Percentiles rank a stretch among this genome's conserved stretches.
Conservation (phyloP, 495 filamentous ascomycete species). For the Bryoglossum gracile region DNA sequence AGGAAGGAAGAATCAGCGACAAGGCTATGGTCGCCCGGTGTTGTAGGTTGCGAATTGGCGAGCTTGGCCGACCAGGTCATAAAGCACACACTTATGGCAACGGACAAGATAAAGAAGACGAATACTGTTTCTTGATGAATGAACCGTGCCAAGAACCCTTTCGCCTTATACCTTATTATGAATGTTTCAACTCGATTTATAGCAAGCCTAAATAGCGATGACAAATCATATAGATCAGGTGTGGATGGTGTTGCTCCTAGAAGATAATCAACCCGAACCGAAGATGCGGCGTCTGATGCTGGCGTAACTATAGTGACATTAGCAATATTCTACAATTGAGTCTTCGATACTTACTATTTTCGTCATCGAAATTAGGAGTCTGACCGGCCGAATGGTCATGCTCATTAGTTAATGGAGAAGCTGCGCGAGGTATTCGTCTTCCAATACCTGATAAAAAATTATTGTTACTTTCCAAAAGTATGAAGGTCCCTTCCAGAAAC, state of each 20-base stretch:
- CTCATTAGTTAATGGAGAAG: conserved; percentile 1
- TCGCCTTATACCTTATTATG: not conserved
- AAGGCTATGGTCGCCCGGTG: not conserved
- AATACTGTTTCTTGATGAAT: conserved; percentile 2
- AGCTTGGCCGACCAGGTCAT: conserved; percentile 4
- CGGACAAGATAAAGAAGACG: not conserved
- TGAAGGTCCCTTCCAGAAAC: not conserved
- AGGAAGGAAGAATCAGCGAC: conserved; percentile 4
- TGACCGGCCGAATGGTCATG: not conserved
- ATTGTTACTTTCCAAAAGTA: not conserved
- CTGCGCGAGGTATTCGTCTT: conserved; percentile 6
- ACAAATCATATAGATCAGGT: not conserved
- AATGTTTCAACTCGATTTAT: not conserved
- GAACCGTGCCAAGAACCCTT: conserved; percentile 1
- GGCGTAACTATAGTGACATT: not conserved
- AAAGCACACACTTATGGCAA: not conserved
- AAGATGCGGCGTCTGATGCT: not conserved
- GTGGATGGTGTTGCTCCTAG: conserved; percentile 1
- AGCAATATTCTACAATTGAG: not conserved
- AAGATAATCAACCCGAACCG: not conserved
- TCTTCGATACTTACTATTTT: not conserved
- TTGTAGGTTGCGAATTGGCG: not conserved
- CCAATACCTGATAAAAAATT: not conserved
- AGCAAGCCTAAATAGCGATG: not conserved
- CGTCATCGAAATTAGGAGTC: not conserved